These are phyloP conservation scores for Cystoderma amianthinum DNA, from an alignment of 768 basidiomycete species.

Conservation along the genomic window DNA sequence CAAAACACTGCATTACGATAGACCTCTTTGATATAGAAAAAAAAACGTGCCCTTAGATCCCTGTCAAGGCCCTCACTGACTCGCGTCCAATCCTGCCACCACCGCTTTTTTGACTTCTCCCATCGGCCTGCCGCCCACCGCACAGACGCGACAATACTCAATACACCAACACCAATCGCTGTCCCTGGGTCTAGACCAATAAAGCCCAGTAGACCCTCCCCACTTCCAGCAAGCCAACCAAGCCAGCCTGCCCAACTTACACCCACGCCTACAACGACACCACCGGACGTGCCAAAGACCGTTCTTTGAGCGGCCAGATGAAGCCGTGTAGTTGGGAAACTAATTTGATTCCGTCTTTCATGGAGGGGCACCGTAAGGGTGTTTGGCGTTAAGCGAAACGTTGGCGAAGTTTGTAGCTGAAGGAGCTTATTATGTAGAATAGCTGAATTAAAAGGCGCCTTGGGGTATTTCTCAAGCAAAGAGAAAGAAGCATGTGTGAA, in stretches of 20 bases:
- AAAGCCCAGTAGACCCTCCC: slow-evolving; percentile 28
- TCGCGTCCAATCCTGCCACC: slow-evolving; percentile 63
- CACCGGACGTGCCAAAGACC: slow-evolving; percentile 42
- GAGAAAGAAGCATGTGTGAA: slow-evolving; percentile 31
- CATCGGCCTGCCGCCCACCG: slow-evolving; percentile 62
- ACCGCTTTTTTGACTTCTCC: slow-evolving; percentile 60
- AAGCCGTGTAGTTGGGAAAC: slow-evolving; percentile 48
- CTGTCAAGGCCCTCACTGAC: slow-evolving; percentile 56
- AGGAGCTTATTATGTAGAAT: slow-evolving; percentile 53
- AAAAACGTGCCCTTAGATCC: slow-evolving; percentile 52
- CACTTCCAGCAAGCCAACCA: slow-evolving; percentile 35
- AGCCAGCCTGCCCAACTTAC: slow-evolving; percentile 59
- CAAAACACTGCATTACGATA: too few species aligned
- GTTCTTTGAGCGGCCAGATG: slow-evolving; percentile 60
- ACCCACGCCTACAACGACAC: slow-evolving; percentile 40
- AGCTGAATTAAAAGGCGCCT: slow-evolving; percentile 38
- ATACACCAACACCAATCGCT: slow-evolving; percentile 50
- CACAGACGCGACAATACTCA: slow-evolving; percentile 41
- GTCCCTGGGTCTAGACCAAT: slow-evolving; percentile 47
- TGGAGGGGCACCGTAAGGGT: slow-evolving; percentile 46
- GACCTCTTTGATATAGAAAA: too few species aligned
- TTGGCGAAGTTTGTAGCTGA: slow-evolving; percentile 42
- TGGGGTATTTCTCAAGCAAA: slow-evolving; percentile 30
- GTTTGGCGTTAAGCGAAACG: slow-evolving; percentile 33
- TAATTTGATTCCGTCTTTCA: slow-evolving; percentile 45